Base-by-base conservation (phyloP, 306 rosid species). In the Gleditsia sinensis region DNA sequence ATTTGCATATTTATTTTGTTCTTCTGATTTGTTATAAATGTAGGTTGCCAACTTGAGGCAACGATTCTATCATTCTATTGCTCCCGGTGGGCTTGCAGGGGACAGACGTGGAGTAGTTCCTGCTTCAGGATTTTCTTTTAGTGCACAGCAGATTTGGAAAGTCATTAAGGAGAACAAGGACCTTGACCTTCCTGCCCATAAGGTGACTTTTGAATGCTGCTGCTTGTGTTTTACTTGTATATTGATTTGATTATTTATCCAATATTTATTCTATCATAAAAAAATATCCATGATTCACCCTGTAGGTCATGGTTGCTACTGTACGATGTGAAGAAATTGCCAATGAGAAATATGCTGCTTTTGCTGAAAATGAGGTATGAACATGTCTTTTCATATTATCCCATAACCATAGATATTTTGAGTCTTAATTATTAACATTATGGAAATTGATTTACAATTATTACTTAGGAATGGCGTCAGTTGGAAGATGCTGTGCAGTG, bases 251-350 rank as follows among this genome's bases (percentile, higher is more conserved):
- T 43, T 40, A 59, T 19, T 58, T 45, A 69, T 80, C n/a, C n/a
- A n/a, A n/a, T n/a, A n/a, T n/a, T n/a, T n/a, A n/a, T n/a, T n/a
- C n/a, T n/a, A n/a, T n/a, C n/a, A n/a, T n/a, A n/a, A n/a, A n/a
- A n/a, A n/a, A n/a, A n/a, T n/a, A n/a, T n/a, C 19, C 32, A 43
- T 70, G 46, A 51, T 76, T 63, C 66, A 56, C 61, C 33, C 6
- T 48, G 51, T 71, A 92, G 98, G 98, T 92, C 63, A 92, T 92
- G 98, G 98, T 92, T 74, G 98, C 98, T 49, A 90, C 96, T 36
- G 98, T 92, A 53, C 88, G 98, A 9, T 92, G 98, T 87, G 98
- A 92, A 85, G 98, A 92, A 84, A 92, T 92, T 75, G 91, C 90
- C 43, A 79, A 84, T 46, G 98, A 92, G 67, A 92, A 88, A 78